Conservation (phyloP, 2,329 filamentous ascomycete genomes). For the Penicillium vulpinum region DNA sequence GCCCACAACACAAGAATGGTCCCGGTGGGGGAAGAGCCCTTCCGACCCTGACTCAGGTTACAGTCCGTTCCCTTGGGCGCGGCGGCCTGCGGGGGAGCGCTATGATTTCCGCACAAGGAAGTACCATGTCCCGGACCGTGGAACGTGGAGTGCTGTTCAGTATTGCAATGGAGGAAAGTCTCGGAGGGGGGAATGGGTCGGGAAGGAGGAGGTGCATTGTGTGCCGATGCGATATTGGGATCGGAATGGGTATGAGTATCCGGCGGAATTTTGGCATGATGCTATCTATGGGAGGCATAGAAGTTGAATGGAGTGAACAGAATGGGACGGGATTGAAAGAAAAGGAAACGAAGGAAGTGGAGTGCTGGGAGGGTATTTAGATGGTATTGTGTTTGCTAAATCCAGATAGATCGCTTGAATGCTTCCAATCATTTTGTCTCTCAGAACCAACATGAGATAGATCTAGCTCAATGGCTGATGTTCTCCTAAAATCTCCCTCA, state of each 20-base stretch:
- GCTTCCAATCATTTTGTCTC: background rate
- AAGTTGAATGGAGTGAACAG: background rate
- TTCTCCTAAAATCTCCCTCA: background rate
- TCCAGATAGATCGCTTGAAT: background rate
- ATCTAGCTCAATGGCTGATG: background rate
- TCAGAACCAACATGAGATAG: background rate
- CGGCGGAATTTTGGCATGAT: constrained; percentile 26
- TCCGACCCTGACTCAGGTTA: constrained; percentile 4
- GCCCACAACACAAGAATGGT: constrained; percentile 10
- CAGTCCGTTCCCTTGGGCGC: constrained; percentile 20
- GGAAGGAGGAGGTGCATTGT: constrained; percentile 19
- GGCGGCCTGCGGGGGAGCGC: constrained; percentile 21
- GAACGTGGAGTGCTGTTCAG: constrained; percentile 33
- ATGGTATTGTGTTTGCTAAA: background rate
- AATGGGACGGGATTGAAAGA: background rate
- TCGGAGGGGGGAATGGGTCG: background rate
- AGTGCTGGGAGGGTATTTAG: background rate
- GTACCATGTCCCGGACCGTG: constrained; percentile 29
- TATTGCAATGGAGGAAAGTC: constrained; percentile 25
- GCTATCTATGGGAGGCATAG: constrained; percentile 21
- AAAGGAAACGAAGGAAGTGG: background rate
- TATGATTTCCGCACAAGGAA: constrained; percentile 37
- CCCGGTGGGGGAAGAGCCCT: constrained; percentile 12
- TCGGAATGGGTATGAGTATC: constrained; percentile 22
- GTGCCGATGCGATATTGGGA: constrained; percentile 31